These are phyloP conservation scores for Scedosporium minutisporum DNA, from an alignment of 2,329 filamentous ascomycete genomes.

Conservation along the genomic window DNA sequence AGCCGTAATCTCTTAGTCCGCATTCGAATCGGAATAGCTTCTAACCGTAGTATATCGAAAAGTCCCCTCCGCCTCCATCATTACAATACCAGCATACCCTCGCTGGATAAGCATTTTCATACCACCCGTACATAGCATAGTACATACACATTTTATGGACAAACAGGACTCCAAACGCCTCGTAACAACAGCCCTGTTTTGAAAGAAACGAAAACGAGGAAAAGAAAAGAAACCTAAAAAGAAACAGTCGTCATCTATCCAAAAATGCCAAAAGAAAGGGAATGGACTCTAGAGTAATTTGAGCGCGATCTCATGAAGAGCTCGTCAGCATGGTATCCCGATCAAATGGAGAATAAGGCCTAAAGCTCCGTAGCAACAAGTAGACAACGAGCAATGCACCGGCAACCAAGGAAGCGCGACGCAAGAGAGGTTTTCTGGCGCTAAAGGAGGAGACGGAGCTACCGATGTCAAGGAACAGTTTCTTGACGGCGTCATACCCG, in stretches of 20 bases:
- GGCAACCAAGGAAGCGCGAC: conserved; percentile 50
- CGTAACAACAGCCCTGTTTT: neutral
- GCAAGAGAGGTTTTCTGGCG: conserved; percentile 53
- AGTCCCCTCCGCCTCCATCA: too few species aligned
- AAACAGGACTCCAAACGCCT: neutral
- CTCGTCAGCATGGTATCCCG: neutral
- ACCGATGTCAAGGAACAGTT: conserved; percentile 55
- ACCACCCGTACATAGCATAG: too few species aligned
- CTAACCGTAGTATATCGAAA: too few species aligned
- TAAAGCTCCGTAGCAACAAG: neutral
- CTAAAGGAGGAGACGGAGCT: conserved; percentile 73
- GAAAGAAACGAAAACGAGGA: neutral
- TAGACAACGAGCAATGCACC: conserved; percentile 28
- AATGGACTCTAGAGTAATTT: neutral
- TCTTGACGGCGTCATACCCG: conserved; percentile 64
- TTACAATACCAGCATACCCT: too few species aligned
- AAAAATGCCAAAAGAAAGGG: neutral
- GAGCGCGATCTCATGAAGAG: neutral
- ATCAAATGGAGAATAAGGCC: neutral
- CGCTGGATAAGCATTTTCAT: too few species aligned
- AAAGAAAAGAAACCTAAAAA: neutral
- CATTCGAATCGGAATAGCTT: too few species aligned
- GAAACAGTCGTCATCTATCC: neutral
- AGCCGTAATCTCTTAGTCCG: too few species aligned
- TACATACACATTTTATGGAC: neutral